Evolutionary conservation across 2,329 filamentous ascomycete species (phyloP).

Genomic region (Penicillium sp.): DNA sequence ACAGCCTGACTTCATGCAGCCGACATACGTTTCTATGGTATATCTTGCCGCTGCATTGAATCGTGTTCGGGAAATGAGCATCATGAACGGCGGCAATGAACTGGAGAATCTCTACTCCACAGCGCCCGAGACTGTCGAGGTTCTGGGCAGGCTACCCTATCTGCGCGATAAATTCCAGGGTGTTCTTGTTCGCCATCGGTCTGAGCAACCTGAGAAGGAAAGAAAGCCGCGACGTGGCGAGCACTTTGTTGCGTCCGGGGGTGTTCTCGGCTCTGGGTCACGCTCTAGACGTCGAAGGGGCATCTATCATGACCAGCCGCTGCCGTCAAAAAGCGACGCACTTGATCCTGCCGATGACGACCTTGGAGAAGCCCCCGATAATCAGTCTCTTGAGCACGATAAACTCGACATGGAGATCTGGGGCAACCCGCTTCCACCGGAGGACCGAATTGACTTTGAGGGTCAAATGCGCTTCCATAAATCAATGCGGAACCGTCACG

Average conservation of each 20-base stretch:
- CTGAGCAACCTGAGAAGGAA: constrained; percentile 24
- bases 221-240: neutral
- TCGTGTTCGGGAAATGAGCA: constrained; percentile 36
- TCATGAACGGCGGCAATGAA: constrained; percentile 32
- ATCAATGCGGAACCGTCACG: no score
- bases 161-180: constrained; percentile 43
- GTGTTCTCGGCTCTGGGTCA: constrained; percentile 11
- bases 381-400: no score
- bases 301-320: no score
- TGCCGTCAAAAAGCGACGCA: no score
- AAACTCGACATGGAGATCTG: no score
- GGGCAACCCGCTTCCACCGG: no score
- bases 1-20: constrained; percentile 42
- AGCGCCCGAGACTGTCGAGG: constrained; percentile 39
- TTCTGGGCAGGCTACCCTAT: constrained; percentile 40
- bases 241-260: constrained; percentile 4
- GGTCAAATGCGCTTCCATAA: no score
- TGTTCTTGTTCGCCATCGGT: constrained; percentile 37
- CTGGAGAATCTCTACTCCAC: constrained; percentile 27
- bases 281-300: no score
- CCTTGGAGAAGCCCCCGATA: no score
- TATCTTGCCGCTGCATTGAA: constrained; percentile 43
- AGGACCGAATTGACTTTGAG: no score
- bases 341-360: neutral
- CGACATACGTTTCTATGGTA: constrained; percentile 46